Base-by-base conservation (phyloP, 139 green algal species). In the Cymbomonas tetramitiformis region DNA sequence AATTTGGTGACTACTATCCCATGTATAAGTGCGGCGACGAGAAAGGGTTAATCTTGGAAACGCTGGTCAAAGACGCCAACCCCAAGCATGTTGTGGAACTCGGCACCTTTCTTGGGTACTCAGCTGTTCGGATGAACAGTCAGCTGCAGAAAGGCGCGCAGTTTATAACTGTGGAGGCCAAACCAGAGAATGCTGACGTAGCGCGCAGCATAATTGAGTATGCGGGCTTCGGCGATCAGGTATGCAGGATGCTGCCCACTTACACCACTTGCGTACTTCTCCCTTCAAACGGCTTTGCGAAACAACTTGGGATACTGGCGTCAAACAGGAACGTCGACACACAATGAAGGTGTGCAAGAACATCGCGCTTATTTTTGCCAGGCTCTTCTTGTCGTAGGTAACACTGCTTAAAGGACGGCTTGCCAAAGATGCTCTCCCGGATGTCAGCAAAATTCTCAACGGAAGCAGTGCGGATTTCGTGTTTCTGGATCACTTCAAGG, bases 401-500 rank as follows among this genome's bases (percentile, higher is more conserved):
- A n/a, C n/a, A n/a, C n/a, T n/a, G n/a, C n/a, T n/a, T n/a, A n/a
- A n/a, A n/a, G n/a, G n/a, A n/a, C n/a, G n/a, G n/a, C n/a, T n/a
- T n/a, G n/a, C n/a, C n/a, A n/a, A n/a, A n/a, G n/a, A n/a, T n/a
- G n/a, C n/a, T n/a, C n/a, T n/a, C n/a, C n/a, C n/a, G n/a, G n/a
- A n/a, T n/a, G n/a, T n/a, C n/a, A n/a, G n/a, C n/a, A n/a, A n/a
- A n/a, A n/a, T n/a, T n/a, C n/a, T n/a, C 19, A 24, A 58, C 41
- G 53, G 38, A 18, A n/a, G 8, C 8, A 38, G 7, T 15, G 33
- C 34, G 38, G 43, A 54, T 32, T 19, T 60, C 25, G 4, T 65
- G 19, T 65, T 65, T 4, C 15, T 65, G 8, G 58, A 65, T 34
- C 58, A 65, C 58, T 58, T 25, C 47, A 65, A 60, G n/a, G n/a